Conservation (phyloP, 768 basidiomycete species). For the Naganishia vaughanmartiniae region DNA sequence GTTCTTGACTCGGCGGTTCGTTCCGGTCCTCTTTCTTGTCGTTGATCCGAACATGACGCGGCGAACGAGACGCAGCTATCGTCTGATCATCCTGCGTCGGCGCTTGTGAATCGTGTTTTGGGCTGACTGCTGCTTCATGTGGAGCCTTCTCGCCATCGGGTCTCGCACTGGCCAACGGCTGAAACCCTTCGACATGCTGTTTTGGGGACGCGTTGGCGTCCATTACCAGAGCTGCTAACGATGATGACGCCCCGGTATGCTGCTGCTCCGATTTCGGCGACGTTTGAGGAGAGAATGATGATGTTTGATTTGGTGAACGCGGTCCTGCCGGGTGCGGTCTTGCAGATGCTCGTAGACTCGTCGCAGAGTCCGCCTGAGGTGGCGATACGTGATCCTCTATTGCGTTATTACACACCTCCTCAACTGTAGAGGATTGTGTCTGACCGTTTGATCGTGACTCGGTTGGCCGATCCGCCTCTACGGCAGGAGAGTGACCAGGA, state of each 20-base stretch:
- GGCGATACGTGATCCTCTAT: background rate
- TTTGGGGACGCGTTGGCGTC: background rate
- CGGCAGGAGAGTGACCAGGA: background rate
- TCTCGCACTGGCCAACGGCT: background rate
- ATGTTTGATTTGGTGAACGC: background rate
- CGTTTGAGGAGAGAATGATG: background rate
- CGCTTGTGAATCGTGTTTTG: background rate
- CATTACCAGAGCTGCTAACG: constrained; percentile 22
- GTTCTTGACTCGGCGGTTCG: background rate
- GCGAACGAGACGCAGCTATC: background rate
- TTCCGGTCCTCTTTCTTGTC: background rate
- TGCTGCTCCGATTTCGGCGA: background rate
- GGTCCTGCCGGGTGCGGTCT: background rate
- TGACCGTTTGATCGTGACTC: background rate
- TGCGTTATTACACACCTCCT: no score
- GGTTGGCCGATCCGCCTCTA: background rate
- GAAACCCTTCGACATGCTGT: constrained; percentile 4
- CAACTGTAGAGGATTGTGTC: background rate
- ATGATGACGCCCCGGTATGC: background rate
- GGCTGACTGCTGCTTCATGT: background rate
- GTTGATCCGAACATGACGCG: constrained; percentile 1
- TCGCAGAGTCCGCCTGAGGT: background rate
- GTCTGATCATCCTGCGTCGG: background rate
- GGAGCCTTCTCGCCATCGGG: background rate
- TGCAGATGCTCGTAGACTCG: background rate